A percentile compares a stretch with the other conserved stretches of the same genome.
phyloP scores from a whole-genome alignment of 2,329 filamentous ascomycete species.

The Penicillium oxalicum region DNA sequence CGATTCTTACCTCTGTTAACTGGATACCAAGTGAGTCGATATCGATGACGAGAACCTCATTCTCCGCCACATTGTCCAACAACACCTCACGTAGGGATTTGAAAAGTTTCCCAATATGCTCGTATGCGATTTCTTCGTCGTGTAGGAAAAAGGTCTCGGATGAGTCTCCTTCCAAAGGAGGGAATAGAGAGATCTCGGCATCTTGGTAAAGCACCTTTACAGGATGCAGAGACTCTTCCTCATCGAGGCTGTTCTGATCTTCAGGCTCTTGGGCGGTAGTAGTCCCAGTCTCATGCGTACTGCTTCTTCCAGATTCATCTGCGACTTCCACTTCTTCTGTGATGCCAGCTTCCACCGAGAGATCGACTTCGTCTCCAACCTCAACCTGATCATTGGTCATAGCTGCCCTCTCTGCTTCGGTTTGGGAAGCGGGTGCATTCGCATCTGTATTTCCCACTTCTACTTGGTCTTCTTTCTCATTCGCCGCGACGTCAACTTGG shows the following conservation, averaged over 20 bases:
- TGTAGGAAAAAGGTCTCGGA: conserved; percentile 53
- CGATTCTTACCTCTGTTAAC: conserved; percentile 53
- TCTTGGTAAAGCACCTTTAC: conserved; percentile 53
- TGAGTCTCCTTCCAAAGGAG: conserved; percentile 48
- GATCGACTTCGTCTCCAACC: too few relatives aligned
- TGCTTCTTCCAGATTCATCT: not conserved
- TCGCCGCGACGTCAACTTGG: conserved; percentile 10
- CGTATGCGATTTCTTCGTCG: conserved; percentile 50
- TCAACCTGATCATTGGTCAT: too few relatives aligned
- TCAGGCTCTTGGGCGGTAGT: conserved; percentile 6
- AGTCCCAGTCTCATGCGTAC: conserved; percentile 7
- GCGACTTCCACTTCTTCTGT: too few relatives aligned
- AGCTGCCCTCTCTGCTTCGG: too few relatives aligned
- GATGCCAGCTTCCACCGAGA: too few relatives aligned
- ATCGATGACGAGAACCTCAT: conserved; percentile 53
- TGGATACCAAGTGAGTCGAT: conserved; percentile 52
- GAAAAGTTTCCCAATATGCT: conserved; percentile 52
- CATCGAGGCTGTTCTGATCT: conserved; percentile 1
- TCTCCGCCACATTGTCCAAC: conserved; percentile 49
- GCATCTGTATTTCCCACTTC: too few relatives aligned
- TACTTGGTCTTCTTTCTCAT: not conserved
- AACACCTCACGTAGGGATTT: conserved; percentile 51
- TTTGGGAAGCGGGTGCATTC: too few relatives aligned
- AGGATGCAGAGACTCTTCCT: conserved; percentile 33
- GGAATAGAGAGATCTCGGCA: conserved; percentile 54